phyloP scores from a whole-genome alignment of 352 stramenopile species.

The Phytophthora agathidicida region DNA sequence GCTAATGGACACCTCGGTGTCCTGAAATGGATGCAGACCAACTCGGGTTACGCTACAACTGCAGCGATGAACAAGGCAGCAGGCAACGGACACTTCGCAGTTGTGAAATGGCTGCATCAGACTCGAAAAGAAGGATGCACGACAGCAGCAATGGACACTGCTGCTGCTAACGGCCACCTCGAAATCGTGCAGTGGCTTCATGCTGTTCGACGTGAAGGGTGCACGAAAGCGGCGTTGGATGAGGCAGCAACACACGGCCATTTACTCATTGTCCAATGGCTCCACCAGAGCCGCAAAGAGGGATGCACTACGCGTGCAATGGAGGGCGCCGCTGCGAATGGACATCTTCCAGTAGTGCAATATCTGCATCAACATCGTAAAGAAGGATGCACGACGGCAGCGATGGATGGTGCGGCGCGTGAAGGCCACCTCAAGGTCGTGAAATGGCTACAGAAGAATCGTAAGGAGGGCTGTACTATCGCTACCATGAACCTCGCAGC shows the following conservation, averaged over 20 bases:
- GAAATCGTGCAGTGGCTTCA: constrained; percentile 38
- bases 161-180: constrained; percentile 28
- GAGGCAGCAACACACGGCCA: constrained; percentile 31
- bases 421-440: constrained; percentile 25
- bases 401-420: constrained; percentile 25
- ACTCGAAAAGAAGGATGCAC: constrained; percentile 38
- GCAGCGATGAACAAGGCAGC: constrained; percentile 38
- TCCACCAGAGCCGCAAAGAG: constrained; percentile 35
- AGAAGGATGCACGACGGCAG: constrained; percentile 32
- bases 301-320: constrained; percentile 35
- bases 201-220: constrained; percentile 27
- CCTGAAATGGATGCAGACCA: constrained; percentile 33
- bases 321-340: constrained; percentile 30
- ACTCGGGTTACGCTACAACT: constrained; percentile 21
- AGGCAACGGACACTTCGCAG: constrained; percentile 24
- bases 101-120: constrained; percentile 40
- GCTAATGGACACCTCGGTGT: constrained; percentile 29
- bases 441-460: constrained; percentile 37
- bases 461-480: constrained; percentile 24
- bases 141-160: constrained; percentile 29
- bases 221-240: constrained; percentile 36
- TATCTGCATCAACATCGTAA: constrained; percentile 33
- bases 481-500: constrained; percentile 32
- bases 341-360: constrained; percentile 33
- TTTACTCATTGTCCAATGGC: constrained; percentile 24